Conservation (phyloP, 352 stramenopile species). For the Stramenopiles sp. region DNA sequence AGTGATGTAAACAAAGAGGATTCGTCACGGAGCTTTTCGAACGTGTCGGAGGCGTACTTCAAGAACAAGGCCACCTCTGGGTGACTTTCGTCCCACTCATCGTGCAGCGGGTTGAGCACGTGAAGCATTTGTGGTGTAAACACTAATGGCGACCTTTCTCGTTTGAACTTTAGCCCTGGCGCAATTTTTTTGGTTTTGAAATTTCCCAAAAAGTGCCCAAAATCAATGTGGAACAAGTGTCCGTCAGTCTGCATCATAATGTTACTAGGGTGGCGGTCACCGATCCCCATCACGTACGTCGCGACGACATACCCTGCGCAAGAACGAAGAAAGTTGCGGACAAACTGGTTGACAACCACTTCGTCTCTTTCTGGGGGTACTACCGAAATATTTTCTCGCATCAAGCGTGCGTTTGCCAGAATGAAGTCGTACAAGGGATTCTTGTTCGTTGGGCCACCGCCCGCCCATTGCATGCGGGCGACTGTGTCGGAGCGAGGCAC, state of each 20-base stretch:
- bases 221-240: slow-evolving; percentile 31
- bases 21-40: slow-evolving; percentile 50
- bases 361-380: too few species aligned
- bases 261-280: slow-evolving; percentile 37
- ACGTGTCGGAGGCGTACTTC: slow-evolving; percentile 41
- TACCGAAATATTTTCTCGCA: too few species aligned
- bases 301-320: slow-evolving; percentile 31
- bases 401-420: too few species aligned
- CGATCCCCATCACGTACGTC: slow-evolving; percentile 36
- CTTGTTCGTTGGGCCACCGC: too few species aligned
- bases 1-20: slow-evolving; percentile 57
- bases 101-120: slow-evolving; percentile 42
- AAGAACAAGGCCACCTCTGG: too few species aligned
- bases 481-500: slow-evolving; percentile 82
- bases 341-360: too few species aligned
- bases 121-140: slow-evolving; percentile 51
- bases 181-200: slow-evolving; percentile 24
- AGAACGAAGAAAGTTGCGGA: slow-evolving; percentile 21
- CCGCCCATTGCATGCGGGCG: slow-evolving; percentile 75
- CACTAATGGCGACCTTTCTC: slow-evolving; percentile 57
- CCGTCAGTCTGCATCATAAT: slow-evolving; percentile 30
- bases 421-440: too few species aligned
- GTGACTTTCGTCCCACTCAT: too few species aligned
- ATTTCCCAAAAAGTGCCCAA: slow-evolving; percentile 30
- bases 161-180: slow-evolving; percentile 51